phyloP scores from a whole-genome alignment of 2,329 filamentous ascomycete species.

The Fusarium oxysporum region DNA sequence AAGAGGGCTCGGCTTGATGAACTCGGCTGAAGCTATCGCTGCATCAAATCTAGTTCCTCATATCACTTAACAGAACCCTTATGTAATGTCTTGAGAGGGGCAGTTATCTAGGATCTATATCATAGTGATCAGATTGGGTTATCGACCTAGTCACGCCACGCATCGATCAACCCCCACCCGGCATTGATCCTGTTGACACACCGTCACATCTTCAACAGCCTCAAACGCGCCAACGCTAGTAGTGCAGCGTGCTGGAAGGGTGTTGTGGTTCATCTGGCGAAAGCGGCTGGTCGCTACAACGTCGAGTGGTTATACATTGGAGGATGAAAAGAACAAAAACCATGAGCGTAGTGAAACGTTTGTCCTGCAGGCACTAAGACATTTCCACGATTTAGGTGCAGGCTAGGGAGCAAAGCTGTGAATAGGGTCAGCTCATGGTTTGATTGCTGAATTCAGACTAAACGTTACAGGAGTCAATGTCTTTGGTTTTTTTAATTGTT shows the following conservation, averaged over 20 bases:
- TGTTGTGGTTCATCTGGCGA: background rate
- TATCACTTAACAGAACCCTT: background rate
- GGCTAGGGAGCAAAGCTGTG: background rate
- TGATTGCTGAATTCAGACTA: background rate
- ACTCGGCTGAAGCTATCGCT: background rate
- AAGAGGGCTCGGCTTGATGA: background rate
- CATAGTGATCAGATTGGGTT: background rate
- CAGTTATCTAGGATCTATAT: background rate
- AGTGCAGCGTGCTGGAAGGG: slow-evolving; percentile 12
- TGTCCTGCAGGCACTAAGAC: slow-evolving; percentile 14
- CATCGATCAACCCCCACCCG: slow-evolving; percentile 20
- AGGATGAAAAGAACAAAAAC: slow-evolving; percentile 14
- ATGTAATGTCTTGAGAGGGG: slow-evolving; percentile 8
- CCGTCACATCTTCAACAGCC: slow-evolving; percentile 30
- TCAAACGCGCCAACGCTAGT: slow-evolving; percentile 34
- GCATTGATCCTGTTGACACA: slow-evolving; percentile 6
- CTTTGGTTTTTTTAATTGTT: slow-evolving; percentile 21
- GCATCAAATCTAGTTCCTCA: background rate
- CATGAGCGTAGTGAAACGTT: slow-evolving; percentile 32
- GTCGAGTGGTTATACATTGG: slow-evolving; percentile 10
- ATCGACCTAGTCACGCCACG: slow-evolving; percentile 7
- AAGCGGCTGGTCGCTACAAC: slow-evolving; percentile 2
- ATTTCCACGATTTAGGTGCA: background rate
- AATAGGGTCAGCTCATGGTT: slow-evolving; percentile 1
- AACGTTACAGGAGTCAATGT: background rate